Percentiles rank a stretch among this genome's conserved stretches.
These are phyloP conservation scores for Geotrichum siamense DNA, from an alignment of 1,139 yeast genomes.

Conservation along the genomic window DNA sequence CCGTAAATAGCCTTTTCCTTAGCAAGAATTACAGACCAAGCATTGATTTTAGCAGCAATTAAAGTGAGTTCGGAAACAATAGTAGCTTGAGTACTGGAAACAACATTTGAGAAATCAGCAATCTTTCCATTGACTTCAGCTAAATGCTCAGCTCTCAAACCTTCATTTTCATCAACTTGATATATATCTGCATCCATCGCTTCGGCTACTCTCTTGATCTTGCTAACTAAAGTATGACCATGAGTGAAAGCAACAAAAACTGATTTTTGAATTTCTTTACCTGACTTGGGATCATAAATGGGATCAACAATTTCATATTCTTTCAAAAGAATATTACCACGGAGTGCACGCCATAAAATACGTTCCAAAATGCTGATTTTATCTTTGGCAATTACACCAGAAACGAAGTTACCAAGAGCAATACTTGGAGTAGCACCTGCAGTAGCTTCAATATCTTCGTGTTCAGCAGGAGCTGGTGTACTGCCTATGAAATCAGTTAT, in stretches of 20 bases:
- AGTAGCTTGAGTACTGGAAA: constrained; percentile 63
- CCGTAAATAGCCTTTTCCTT: constrained; percentile 72
- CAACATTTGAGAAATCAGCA: constrained; percentile 58
- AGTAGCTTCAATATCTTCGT: constrained; percentile 15
- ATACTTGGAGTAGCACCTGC: constrained; percentile 8
- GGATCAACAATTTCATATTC: constrained; percentile 61
- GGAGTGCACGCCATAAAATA: constrained; percentile 84
- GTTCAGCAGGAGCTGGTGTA: constrained; percentile 23
- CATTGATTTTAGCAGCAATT: constrained; percentile 64
- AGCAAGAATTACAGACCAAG: constrained; percentile 60
- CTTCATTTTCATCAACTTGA: constrained; percentile 53
- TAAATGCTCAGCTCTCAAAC: constrained; percentile 52
- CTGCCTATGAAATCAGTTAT: constrained; percentile 16
- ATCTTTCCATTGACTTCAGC: constrained; percentile 52
- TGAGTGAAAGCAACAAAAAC: constrained; percentile 85
- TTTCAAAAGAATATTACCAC: constrained; percentile 80
- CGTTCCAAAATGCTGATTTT: constrained; percentile 69
- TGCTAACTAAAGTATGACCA: constrained; percentile 62
- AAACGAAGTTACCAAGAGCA: constrained; percentile 46
- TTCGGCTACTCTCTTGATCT: constrained; percentile 70
- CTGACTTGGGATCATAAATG: constrained; percentile 44
- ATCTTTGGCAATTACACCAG: constrained; percentile 76
- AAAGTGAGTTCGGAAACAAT: constrained; percentile 70
- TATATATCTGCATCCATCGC: constrained; percentile 78
- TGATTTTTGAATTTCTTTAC: constrained; percentile 50